Evolutionary conservation across 2,329 filamentous ascomycete genomes (phyloP), one percentile per base, ranked within the genome.

Genomic region (Cercospora sp.): DNA sequence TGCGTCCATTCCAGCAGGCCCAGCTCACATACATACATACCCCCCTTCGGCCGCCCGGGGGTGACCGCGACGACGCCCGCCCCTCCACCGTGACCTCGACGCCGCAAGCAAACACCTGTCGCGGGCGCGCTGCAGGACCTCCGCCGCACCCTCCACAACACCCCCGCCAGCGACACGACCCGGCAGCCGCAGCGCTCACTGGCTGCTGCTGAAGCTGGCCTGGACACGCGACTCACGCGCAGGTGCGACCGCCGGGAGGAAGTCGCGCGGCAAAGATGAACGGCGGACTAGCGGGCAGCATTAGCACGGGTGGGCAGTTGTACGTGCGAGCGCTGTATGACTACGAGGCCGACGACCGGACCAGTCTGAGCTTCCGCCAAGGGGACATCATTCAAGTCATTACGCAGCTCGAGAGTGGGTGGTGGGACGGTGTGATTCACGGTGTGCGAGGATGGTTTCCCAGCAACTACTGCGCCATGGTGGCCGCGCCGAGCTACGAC

Each of bases 341-440:
- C 84, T 99, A 98, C 84, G 93, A 97, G 78, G 95, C 95, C 77
- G 94, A 99, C 82, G 95, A 99, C 81, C 90, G 93, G 76, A 98
- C 94, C 59, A 97, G 94, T 82, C 83, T 99, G 79, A 98, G 94
- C 82, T 99, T 99, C 81, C 92, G 93, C 76, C 91, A 97, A 80
- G 95, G 95, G 77, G 95, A 99, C 82, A 89, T 98, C 74, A 99
- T 99, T 76, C 94, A 98, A 82, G 95, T 99, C 75, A 94, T 99
- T 76, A 99, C 95, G 63, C 94, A 97, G 82, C 86, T 98, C 66
- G 95, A 99, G 81, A 98, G 94, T 77, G 95, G 95, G 66, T 99
- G 95, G 95, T 99, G 95, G 95, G 95, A 99, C 82, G 95, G 95
- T 60, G 93, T 99, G 66, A 97, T 99, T 79, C 95, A 97, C 77